A percentile compares a stretch with the other conserved stretches of the same genome.
Evolutionary conservation across 2,329 filamentous ascomycete species (phyloP).

Genomic region (Coccinonectria pachysandricola): DNA sequence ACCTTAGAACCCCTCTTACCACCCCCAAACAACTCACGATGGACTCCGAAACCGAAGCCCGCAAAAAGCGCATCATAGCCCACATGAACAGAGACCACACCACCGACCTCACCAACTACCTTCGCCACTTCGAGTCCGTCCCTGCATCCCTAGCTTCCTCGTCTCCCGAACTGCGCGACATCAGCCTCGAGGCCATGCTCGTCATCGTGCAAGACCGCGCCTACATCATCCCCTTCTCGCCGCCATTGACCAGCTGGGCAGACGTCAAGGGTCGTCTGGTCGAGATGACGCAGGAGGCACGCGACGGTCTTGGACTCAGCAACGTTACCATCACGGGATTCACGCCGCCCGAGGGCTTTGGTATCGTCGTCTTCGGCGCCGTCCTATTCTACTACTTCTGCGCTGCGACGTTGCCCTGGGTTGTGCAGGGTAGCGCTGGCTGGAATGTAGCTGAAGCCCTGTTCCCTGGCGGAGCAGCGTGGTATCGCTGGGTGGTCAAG

Average conservation of each 20-base stretch:
- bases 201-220: slow-evolving; percentile 38
- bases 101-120: slow-evolving; percentile 63
- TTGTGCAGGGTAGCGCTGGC: slow-evolving; percentile 39
- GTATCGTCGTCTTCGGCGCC: slow-evolving; percentile 42
- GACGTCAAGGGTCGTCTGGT: slow-evolving; percentile 64
- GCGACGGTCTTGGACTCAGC: slow-evolving; percentile 49
- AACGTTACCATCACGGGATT: slow-evolving; percentile 33
- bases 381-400: slow-evolving; percentile 45
- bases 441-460: slow-evolving; percentile 39
- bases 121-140: slow-evolving; percentile 59
- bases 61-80: slow-evolving; percentile 39
- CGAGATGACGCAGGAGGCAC: slow-evolving; percentile 52
- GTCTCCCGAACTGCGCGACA: slow-evolving; percentile 54
- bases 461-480: slow-evolving; percentile 48
- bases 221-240: slow-evolving; percentile 52
- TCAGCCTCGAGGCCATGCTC: slow-evolving; percentile 56
- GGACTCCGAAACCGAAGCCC: slow-evolving; percentile 18
- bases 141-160: slow-evolving; percentile 43
- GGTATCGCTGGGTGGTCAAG: slow-evolving; percentile 49
- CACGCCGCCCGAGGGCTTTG: slow-evolving; percentile 30
- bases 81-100: slow-evolving; percentile 86
- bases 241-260: slow-evolving; percentile 56
- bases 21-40: slow-evolving; percentile 7
- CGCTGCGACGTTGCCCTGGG: slow-evolving; percentile 36
- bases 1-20: background rate